Evolutionary conservation across 768 basidiomycete genomes (phyloP), one percentile per base, ranked within the genome.

Genomic region (Trametes meyenii): DNA sequence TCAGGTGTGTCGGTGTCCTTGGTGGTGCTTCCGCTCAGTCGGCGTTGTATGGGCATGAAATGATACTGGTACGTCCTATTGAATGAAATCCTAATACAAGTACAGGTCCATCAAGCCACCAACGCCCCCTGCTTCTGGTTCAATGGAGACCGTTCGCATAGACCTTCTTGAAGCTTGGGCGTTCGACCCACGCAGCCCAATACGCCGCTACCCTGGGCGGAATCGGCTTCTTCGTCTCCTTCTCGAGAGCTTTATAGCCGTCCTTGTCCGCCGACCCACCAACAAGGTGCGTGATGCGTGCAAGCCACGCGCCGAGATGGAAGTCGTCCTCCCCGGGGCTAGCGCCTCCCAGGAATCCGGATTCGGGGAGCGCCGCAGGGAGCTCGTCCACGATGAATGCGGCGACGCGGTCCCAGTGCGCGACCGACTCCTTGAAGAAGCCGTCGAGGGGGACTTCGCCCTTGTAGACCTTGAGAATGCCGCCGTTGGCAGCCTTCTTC

Each of bases 241-340:
- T 73, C 69, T 80, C 77, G 5, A 83, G 63, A 2, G 74, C 69
- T 26, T 66, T 68, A 42, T 77, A 52, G 3, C 77, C 80, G 12
- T 79, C 76, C 21, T 74, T 75, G 26, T 72, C 73, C 13, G 70
- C 68, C 17, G 69, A 71, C 24, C 73, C 79, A 0, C 81, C 81
- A 1, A 68, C 57, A 5, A 80, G 64, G 21, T 72, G 71, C 12
- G 75, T 75, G 24, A 84, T 77, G 33, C 81, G 78, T 24, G 82
- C 78, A 33, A 85, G 70, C 84, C 82, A 86, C 8, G 76, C 81
- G 6, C 63, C 80, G 43, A 85, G 71, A 70, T 84, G 83, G 73
- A 81, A 83, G 66, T 84, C 85, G 55, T 82, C 82, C 67, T 83
- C 81, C 10, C 82, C 78, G 0, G 82, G 82, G 42, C 54, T 64